Base-by-base conservation (phyloP, 2,329 filamentous ascomycete genomes). In the Aspergillus sp. region DNA sequence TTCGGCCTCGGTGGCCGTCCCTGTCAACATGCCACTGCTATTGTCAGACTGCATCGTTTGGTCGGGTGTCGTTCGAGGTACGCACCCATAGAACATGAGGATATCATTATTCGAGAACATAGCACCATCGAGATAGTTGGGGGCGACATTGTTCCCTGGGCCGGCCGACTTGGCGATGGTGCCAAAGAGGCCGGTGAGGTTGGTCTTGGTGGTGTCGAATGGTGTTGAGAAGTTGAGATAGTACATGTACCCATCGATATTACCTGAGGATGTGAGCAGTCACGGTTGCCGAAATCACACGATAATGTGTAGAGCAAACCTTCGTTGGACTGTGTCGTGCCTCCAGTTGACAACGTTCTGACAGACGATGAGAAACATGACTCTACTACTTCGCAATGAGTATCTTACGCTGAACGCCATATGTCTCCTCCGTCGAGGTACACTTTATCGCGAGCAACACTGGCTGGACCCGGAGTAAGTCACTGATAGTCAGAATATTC, bases 91-190 rank as follows among this genome's bases (percentile, higher is more conserved):
- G 2, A 86, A 73, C 59, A 79, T 85, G 61, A 85, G 84, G 54
- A 87, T 79, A 45, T 78, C 71, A 53, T 88, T 74, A 59, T 88
- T 89, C 45, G 78, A 79, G 29, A 90, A 79, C 72, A 89, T 81
- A 6, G 76, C 81, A 2, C 87, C 87, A 54, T 88, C 85, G 14
- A 76, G 55, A 55, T 81, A 87, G 58, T 81, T 81, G 0, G 84
- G 83, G 0, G 77, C 76, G 42, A 79, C 55, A 55, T 81, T 81
- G 56, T 79, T 82, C 16, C 68, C 67, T 3, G 74, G 74, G 5
- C 78, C 74, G 32, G 64, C 74, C 0, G 75, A 76, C 56, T 84
- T 86, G 2, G 77, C 72, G 34, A 81, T 64, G 0, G 65, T 70
- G 1, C 68, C 64, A 16, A 88, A 74, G 9, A 86, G 65, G 0